Evolutionary conservation across 768 basidiomycete species (phyloP).

Genomic region (Boletus rubroflammeus): DNA sequence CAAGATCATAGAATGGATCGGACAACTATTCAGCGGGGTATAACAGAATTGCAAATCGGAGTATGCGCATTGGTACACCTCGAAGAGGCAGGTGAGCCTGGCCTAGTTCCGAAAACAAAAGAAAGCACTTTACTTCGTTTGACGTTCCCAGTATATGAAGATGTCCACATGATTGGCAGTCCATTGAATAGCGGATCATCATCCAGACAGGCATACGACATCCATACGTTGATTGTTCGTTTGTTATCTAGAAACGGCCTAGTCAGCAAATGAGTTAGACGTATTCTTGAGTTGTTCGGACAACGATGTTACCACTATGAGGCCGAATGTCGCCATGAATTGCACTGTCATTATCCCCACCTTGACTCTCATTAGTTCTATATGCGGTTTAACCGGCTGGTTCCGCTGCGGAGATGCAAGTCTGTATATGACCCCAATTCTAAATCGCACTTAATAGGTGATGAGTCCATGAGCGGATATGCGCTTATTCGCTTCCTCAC

Average conservation of each 20-base stretch:
- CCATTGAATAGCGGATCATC: background rate
- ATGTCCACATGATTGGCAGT: background rate
- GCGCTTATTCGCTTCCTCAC: background rate
- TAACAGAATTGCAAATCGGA: background rate
- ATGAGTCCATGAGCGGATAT: background rate
- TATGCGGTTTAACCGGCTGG: background rate
- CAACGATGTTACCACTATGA: background rate
- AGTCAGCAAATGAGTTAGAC: background rate
- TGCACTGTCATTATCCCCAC: background rate
- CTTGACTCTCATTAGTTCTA: background rate
- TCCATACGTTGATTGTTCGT: background rate
- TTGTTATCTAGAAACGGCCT: background rate
- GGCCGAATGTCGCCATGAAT: background rate
- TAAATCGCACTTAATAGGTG: background rate
- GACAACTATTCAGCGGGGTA: no score
- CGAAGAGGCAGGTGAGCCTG: no score
- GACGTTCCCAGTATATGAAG: background rate
- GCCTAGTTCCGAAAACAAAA: background rate
- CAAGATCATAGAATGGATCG: no score
- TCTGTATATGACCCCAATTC: background rate
- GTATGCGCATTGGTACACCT: background rate
- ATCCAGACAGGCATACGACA: background rate
- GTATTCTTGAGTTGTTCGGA: background rate
- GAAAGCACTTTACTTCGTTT: background rate
- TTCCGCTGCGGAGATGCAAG: no score